Base-by-base conservation (phyloP, 495 filamentous ascomycete species). In the Penicillium nucicola region DNA sequence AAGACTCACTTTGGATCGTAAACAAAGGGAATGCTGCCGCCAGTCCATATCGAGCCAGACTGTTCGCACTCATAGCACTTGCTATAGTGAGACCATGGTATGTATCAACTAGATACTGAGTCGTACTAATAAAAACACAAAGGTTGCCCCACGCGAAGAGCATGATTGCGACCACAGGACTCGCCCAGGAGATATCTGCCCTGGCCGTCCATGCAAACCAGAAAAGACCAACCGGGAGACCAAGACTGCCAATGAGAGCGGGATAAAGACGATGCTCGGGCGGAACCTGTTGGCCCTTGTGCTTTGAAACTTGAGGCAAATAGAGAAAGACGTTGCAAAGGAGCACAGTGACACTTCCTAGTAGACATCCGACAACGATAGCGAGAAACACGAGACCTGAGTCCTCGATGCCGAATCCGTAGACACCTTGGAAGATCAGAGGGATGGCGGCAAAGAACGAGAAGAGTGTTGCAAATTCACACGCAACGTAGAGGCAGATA, bases 101-200 rank as follows among this genome's bases (percentile, higher is more conserved):
- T 0, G 76, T 71, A 46, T 89, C 85, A 17, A 79, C 65, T 0
- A 83, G 64, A 52, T 86, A 88, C 42, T 65, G 56, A 20, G 68
- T 66, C 46, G 58, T 42, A 34, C 55, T 48, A 10, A 78, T 71
- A 42, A 85, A 87, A 6, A 87, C 64, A 50, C 69, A 72, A 5
- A 87, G 55, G 13, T 84, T 86, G 3, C 84, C 85, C 77, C 79
- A 87, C 0, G 80, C 84, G 61, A 89, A 88, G 1, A 84, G 72
- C 19, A 85, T 65, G 5, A 82, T 77, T 3, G 83, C 75, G 62
- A 79, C 53, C 64, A 80, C 37, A 63, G 68, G 65, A 25, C 52
- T 60, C 8, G 59, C 54, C 76, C 80, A 70, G 58, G 65, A 50
- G 34, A 73, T 56, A n/a, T 51, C 45, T 0, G 14, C 7, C 9